These are phyloP conservation scores for Rhynchospora pubera DNA, from an alignment of 176 grass and related monocot species.

Conservation along the genomic window DNA sequence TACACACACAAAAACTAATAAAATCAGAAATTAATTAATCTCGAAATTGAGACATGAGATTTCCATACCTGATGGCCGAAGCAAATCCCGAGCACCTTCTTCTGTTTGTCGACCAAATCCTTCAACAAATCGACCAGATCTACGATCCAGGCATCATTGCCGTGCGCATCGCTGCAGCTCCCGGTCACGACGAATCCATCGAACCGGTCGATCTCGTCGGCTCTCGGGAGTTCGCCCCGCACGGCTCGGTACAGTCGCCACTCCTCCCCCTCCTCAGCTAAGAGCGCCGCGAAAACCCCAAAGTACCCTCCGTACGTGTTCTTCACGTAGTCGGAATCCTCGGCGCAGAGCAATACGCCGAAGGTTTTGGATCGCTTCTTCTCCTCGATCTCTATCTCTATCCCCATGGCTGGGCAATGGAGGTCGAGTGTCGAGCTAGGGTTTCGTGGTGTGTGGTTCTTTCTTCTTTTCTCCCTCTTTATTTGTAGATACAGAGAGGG, in stretches of 20 bases:
- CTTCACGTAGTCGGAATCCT: slow-evolving; percentile 81
- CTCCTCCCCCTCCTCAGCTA: slow-evolving; percentile 60
- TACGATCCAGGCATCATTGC: slow-evolving; percentile 56
- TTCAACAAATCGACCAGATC: slow-evolving; percentile 51
- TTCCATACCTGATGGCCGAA: slow-evolving; percentile 85
- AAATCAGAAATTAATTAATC: not conserved
- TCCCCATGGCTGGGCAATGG: not conserved
- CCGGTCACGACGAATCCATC: slow-evolving; percentile 78
- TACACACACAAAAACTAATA: not conserved
- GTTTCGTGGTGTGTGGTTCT: not conserved
- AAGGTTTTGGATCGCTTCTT: slow-evolving; percentile 15
- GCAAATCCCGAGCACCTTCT: slow-evolving; percentile 85
- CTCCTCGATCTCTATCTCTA: not conserved
- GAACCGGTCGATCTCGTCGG: slow-evolving; percentile 28
- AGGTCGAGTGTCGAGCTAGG: not conserved
- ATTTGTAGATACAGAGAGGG: not conserved
- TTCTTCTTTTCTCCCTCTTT: not conserved
- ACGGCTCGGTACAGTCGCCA: slow-evolving; percentile 60
- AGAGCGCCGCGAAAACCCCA: slow-evolving; percentile 52
- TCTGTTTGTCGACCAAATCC: slow-evolving; percentile 35
- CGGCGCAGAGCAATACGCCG: slow-evolving; percentile 75
- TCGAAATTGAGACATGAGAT: not conserved
- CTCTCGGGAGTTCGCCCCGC: slow-evolving; percentile 47
- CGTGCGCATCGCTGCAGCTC: slow-evolving; percentile 82
- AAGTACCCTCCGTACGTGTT: slow-evolving; percentile 77